Evolutionary conservation across 441 rosid genomes (phyloP).

Genomic region (Erodium moschatum): DNA sequence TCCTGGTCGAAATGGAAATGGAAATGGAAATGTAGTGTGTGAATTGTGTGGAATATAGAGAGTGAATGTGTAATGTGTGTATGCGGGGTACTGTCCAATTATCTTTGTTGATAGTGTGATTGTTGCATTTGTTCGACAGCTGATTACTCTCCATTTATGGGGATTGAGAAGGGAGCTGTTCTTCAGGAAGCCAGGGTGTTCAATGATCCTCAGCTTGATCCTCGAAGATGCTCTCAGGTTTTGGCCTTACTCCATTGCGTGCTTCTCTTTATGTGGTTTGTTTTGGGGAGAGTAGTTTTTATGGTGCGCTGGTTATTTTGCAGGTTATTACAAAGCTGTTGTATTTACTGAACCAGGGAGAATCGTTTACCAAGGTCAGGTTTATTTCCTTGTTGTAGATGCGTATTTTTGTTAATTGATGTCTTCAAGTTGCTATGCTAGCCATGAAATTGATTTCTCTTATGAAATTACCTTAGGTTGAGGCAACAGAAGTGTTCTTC

Average conservation of each 20-base stretch:
- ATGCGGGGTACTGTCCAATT: background rate
- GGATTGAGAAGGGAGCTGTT: conserved; percentile 97
- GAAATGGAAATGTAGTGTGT: background rate
- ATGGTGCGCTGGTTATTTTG: conserved; percentile 14
- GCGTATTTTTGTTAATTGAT: background rate
- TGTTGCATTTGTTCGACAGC: conserved; percentile 25
- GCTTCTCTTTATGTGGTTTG: background rate
- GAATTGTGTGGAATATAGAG: background rate
- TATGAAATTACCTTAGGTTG: conserved; percentile 34
- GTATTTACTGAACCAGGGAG: conserved; percentile 94
- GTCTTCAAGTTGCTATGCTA: background rate
- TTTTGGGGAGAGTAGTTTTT: conserved; percentile 15
- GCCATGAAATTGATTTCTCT: conserved; percentile 6
- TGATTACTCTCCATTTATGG: conserved; percentile 92
- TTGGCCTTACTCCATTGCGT: conserved; percentile 13
- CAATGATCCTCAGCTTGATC: conserved; percentile 96
- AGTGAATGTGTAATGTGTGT: background rate
- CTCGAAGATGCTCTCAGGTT: conserved; percentile 98
- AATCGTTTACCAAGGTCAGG: conserved; percentile 78
- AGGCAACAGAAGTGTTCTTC: conserved; percentile 93
- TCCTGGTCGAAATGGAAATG: no score
- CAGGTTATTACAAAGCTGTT: conserved; percentile 94
- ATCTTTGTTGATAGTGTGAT: background rate
- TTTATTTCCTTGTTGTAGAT: conserved; percentile 13
- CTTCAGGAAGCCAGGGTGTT: conserved; percentile 98